These are phyloP conservation scores for Talaromyces liani DNA, from an alignment of 495 filamentous ascomycete species.

Conservation along the genomic window DNA sequence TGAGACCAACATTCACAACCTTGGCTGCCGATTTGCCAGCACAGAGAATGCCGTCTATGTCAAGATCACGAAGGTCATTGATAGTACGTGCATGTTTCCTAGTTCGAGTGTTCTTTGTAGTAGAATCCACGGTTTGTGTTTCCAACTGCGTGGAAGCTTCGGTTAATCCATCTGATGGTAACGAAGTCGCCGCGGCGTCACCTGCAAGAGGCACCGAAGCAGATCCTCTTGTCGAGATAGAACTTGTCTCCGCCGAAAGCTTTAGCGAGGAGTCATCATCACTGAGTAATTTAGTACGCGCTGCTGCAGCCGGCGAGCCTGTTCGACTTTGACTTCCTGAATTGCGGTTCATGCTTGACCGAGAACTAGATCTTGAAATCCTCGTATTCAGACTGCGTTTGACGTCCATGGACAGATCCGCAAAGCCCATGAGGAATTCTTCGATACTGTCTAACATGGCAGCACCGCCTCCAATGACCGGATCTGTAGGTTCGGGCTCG, in stretches of 20 bases:
- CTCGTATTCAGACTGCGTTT: conserved; percentile 3
- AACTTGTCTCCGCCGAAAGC: not conserved
- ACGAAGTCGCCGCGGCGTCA: not conserved
- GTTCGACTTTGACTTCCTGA: conserved; percentile 5
- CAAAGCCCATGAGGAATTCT: conserved; percentile 71
- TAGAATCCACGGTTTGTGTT: not conserved
- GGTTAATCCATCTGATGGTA: not conserved
- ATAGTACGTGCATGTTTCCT: conserved; percentile 1
- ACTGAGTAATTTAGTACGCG: not conserved
- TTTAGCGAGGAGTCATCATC: not conserved
- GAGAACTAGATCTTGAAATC: not conserved
- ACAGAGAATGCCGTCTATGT: conserved; percentile 47
- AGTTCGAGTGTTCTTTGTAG: not conserved
- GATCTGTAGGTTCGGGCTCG: conserved; percentile 63
- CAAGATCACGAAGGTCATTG: conserved; percentile 13
- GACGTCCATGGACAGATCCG: conserved; percentile 62
- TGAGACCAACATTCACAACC: conserved; percentile 62
- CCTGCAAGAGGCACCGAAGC: not conserved
- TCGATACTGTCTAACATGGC: conserved; percentile 69
- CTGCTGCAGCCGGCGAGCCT: not conserved
- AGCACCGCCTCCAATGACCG: conserved; percentile 62
- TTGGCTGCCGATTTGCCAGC: conserved; percentile 58
- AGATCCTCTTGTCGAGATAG: not conserved
- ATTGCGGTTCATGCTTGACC: not conserved
- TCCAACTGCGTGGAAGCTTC: not conserved